Conservation (phyloP, 306 rosid species). For the Pueraria montana region DNA sequence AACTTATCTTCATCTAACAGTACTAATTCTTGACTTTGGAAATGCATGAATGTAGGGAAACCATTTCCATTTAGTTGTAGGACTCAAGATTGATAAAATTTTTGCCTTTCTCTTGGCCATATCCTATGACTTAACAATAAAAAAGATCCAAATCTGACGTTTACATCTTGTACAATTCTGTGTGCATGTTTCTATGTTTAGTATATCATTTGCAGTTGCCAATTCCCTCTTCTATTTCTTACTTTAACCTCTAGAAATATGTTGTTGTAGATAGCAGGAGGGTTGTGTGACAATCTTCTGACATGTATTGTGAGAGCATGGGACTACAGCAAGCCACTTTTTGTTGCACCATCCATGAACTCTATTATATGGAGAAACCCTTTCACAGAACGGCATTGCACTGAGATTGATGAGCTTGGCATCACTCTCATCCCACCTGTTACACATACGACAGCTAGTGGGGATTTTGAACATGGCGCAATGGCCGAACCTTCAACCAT, state of each 20-base stretch:
- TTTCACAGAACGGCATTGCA: constrained; percentile 69
- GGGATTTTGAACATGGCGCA: constrained; percentile 38
- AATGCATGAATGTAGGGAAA: too few species aligned
- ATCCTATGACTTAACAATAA: not conserved
- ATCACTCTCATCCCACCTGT: constrained; percentile 73
- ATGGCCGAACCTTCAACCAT: constrained; percentile 74
- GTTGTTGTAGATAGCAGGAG: constrained; percentile 71
- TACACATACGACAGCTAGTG: constrained; percentile 12
- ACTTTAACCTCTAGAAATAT: not conserved
- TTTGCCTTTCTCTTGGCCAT: not conserved
- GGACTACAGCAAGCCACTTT: constrained; percentile 82
- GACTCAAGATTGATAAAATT: not conserved
- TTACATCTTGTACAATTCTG: not conserved
- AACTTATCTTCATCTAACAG: not conserved
- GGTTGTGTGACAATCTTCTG: constrained; percentile 79
- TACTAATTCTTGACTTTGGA: not conserved
- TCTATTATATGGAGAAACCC: constrained; percentile 75
- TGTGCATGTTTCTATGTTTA: not conserved
- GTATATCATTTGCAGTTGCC: not conserved
- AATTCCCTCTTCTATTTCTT: not conserved
- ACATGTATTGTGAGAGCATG: constrained; percentile 84
- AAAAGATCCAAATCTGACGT: not conserved
- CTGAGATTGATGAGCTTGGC: constrained; percentile 77
- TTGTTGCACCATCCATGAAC: constrained; percentile 91
- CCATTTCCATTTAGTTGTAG: too few species aligned